Conservation (phyloP, 2,329 filamentous ascomycete species). For the Botryosphaeria dothidea region DNA sequence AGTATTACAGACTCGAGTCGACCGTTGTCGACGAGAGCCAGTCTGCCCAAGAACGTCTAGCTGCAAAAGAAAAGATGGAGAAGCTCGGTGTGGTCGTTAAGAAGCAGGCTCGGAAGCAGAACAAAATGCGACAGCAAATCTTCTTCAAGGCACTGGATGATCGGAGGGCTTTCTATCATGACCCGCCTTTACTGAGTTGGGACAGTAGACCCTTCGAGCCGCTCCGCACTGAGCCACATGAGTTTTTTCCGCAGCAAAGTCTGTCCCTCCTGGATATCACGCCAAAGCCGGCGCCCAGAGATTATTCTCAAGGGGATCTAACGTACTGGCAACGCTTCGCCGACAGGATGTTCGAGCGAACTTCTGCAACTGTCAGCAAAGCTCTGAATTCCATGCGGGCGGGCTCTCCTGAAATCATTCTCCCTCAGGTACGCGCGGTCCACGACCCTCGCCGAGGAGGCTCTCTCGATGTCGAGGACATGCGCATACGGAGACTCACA, state of each 20-base stretch:
- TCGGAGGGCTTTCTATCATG: conserved; percentile 51
- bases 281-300: conserved; percentile 47
- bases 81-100: neutral
- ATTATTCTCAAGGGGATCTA: conserved; percentile 16
- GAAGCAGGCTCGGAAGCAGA: neutral
- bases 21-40: neutral
- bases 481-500: conserved; percentile 34
- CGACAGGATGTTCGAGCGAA: neutral
- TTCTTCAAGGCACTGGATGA: conserved; percentile 44
- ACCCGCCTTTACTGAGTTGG: conserved; percentile 61
- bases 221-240: conserved; percentile 56
- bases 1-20: neutral
- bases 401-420: conserved; percentile 3
- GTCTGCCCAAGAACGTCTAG: neutral
- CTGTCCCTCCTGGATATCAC: conserved; percentile 67
- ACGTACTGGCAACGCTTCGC: neutral
- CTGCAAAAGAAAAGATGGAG: conserved; percentile 1
- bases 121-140: neutral
- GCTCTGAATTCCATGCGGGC: neutral
- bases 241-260: conserved; percentile 66
- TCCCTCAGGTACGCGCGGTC: conserved; percentile 27
- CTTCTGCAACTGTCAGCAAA: neutral
- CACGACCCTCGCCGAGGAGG: conserved; percentile 35
- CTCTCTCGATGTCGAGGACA: conserved; percentile 30
- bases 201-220: conserved; percentile 73